Evolutionary conservation across 257 asterid genomes (phyloP), one percentile per base, ranked within the genome.

Genomic region (Eustoma russellianum): DNA sequence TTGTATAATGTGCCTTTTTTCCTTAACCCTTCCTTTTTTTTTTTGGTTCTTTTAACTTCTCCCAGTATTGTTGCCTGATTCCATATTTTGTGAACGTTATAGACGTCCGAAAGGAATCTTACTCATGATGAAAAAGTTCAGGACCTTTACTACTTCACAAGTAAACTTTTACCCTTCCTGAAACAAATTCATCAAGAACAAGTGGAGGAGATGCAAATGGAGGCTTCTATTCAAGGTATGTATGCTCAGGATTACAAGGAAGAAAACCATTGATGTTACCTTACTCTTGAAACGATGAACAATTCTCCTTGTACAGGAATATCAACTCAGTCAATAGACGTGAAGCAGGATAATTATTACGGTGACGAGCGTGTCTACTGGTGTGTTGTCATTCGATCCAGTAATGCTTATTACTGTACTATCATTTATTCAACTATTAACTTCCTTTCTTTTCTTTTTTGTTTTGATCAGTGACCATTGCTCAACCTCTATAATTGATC

Each of bases 401-500:
- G 35, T 51, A 52, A 17, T 48, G 47, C 19, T 57, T 34, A 40
- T 46, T 44, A 33, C 18, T 59, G 13, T 49, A 11, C 48, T 57
- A 16, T 45, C 51, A 55, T 38, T 35, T 28, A 33, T n/a, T 46
- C 48, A 61, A 14, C 49, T 54, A 16, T 18, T 58, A 30, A 44
- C 13, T 59, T 46, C 10, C 62, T 54, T 17, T 33, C 15, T 50
- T 18, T 53, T 58, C 60, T 19, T n/a, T 60, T 57, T 24, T 11
- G 48, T 56, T 49, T 65, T 67, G 65, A 57, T 59, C 95, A 91
- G 96, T 75, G 75, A 92, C 67, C 77, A 77, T 55, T 92, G 98
- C 69, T 79, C 90, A 62, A 92, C 98, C 43, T 92, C 98, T 65
- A 87, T 92, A n/a, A 64, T 85, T 28, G 98, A 92, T 81, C 93